phyloP scores from a whole-genome alignment of 495 filamentous ascomycete species.

The Penicillium samsonianum region DNA sequence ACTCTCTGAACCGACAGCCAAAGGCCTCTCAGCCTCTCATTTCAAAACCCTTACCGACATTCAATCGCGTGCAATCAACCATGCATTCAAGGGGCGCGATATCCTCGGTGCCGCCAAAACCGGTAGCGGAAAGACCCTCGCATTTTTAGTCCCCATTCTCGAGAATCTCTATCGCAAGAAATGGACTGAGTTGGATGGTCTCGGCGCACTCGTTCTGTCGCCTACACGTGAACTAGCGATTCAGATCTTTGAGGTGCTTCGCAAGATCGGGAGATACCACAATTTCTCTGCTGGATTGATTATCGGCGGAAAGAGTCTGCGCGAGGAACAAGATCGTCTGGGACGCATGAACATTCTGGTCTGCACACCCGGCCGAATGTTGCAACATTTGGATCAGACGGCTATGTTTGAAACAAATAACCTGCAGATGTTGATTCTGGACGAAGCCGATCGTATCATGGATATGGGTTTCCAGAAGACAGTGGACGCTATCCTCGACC shows the following conservation, averaged over 20 bases:
- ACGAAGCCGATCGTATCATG: slow-evolving; percentile 95
- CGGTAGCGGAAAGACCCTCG: slow-evolving; percentile 92
- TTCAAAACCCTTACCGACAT: slow-evolving; percentile 91
- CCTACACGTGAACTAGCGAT: slow-evolving; percentile 94
- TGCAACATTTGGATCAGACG: slow-evolving; percentile 96
- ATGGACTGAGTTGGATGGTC: slow-evolving; percentile 88
- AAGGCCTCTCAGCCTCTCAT: slow-evolving; percentile 80
- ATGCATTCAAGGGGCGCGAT: slow-evolving; percentile 83
- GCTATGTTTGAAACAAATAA: slow-evolving; percentile 87
- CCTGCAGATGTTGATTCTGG: slow-evolving; percentile 88
- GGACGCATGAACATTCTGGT: slow-evolving; percentile 97
- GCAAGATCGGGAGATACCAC: slow-evolving; percentile 87
- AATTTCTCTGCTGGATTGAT: slow-evolving; percentile 90
- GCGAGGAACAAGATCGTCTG: slow-evolving; percentile 83
- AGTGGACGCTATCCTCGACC: slow-evolving; percentile 90
- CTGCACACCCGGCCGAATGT: slow-evolving; percentile 90
- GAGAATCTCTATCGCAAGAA: slow-evolving; percentile 90
- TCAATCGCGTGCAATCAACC: slow-evolving; percentile 80
- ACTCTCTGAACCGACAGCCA: slow-evolving; percentile 78
- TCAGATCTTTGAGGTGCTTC: slow-evolving; percentile 94
- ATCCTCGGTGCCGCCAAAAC: slow-evolving; percentile 96
- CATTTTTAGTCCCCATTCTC: slow-evolving; percentile 88
- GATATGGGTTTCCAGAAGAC: slow-evolving; percentile 96
- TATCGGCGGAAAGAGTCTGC: slow-evolving; percentile 89
- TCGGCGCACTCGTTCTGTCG: slow-evolving; percentile 90